phyloP scores from a whole-genome alignment of 805 yeast species.

The Nakazawaea ambrosiae region DNA sequence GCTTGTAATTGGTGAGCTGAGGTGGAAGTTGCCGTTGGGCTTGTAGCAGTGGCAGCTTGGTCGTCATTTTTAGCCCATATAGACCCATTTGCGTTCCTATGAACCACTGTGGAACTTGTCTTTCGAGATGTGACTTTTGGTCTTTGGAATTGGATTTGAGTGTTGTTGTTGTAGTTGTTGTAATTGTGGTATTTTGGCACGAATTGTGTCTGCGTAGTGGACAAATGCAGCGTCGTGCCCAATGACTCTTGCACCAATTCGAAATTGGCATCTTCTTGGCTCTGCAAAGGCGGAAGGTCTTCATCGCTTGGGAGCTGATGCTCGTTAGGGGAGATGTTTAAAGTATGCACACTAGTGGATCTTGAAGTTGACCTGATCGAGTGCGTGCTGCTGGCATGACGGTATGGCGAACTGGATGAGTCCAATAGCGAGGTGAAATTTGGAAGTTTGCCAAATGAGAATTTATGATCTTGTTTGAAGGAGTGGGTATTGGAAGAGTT shows the following conservation, averaged over 20 bases:
- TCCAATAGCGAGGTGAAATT: slow-evolving; percentile 4
- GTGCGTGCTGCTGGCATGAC: no score
- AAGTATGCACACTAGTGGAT: slow-evolving; percentile 7
- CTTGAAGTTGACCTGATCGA: no score
- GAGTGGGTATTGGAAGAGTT: no score
- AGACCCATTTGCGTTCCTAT: no score
- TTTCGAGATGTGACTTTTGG: not conserved
- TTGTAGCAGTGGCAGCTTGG: no score
- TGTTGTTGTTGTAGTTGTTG: not conserved
- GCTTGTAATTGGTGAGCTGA: no score
- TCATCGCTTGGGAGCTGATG: no score
- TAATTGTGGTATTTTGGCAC: slow-evolving; percentile 3
- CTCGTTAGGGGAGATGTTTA: slow-evolving; percentile 5
- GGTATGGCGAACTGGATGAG: not conserved
- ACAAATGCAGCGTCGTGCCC: not conserved
- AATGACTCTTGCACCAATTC: not conserved
- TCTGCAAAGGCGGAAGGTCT: slow-evolving; percentile 6
- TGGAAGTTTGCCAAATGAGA: slow-evolving; percentile 3
- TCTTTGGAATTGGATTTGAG: not conserved
- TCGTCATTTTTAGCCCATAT: no score
- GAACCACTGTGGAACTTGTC: not conserved
- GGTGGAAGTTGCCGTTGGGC: no score
- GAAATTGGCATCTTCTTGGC: slow-evolving; percentile 6
- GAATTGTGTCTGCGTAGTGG: not conserved
- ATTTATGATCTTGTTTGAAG: no score